Percentiles rank a stretch among this genome's conserved stretches.
phyloP scores from a whole-genome alignment of 306 rosid species.

The Medicago arabica region DNA sequence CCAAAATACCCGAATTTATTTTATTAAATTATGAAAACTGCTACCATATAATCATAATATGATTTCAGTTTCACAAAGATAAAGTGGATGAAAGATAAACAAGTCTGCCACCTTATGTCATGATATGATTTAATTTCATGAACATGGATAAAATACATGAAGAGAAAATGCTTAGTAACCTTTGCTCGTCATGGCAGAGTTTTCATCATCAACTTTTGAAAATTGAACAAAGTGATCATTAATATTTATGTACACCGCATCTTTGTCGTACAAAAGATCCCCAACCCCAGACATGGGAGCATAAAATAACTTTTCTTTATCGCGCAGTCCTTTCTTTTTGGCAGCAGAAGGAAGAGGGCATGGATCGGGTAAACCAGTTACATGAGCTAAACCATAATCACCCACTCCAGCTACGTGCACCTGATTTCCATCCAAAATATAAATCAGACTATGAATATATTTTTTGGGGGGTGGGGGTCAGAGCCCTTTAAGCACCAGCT shows the following conservation, averaged over 20 bases:
- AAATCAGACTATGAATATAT: conserved; percentile 34
- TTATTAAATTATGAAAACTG: conserved; percentile 7
- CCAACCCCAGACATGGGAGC: conserved; percentile 99
- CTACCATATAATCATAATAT: conserved; percentile 23
- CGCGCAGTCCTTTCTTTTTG: conserved; percentile 96
- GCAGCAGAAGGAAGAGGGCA: conserved; percentile 99
- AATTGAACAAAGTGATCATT: conserved; percentile 87
- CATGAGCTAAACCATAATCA: conserved; percentile 70
- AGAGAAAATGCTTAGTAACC: conserved; percentile 52
- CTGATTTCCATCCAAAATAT: conserved; percentile 56
- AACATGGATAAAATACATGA: conserved; percentile 2
- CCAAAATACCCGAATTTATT: conserved; percentile 5
- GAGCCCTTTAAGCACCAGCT: conserved; percentile 21
- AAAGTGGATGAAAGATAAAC: conserved; percentile 31
- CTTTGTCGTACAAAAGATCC: conserved; percentile 93
- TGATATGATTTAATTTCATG: conserved; percentile 15
- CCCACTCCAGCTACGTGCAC: conserved; percentile 97
- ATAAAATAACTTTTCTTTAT: conserved; percentile 84
- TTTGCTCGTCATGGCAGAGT: conserved; percentile 51
- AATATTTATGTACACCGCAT: conserved; percentile 89
- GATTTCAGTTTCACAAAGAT: conserved; percentile 23
- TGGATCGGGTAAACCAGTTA: conserved; percentile 79
- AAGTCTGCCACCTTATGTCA: conserved; percentile 28
- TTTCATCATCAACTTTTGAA: conserved; percentile 68
- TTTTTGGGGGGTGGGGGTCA: neutral